Base-by-base conservation (phyloP, 352 stramenopile genomes). In the Globisporangium megalacanthum region DNA sequence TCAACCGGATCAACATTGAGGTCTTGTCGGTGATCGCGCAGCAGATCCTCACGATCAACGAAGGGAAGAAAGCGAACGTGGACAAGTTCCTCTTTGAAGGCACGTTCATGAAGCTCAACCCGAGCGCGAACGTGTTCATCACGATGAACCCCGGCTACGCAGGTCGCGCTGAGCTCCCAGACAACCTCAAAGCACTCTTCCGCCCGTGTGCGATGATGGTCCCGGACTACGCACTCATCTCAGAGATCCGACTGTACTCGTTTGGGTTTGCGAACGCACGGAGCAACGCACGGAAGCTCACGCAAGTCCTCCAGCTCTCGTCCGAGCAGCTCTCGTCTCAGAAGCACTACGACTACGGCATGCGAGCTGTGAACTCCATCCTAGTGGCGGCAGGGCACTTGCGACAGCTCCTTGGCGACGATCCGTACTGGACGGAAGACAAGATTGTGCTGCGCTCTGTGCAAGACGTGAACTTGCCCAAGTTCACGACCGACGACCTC, bases 101-200 rank as follows among this genome's bases (percentile, higher is more conserved):
- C 48, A 97, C 89, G 4, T 90, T 94, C 61, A 89, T 98, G 61
- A 94, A 94, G 61, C 70, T 98, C 9, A 97, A 97, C 41, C 66
- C 74, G 10, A 98, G 91, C 15, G 89, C 86, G 22, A 98, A 98
- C 54, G 64, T 95, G 35, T 98, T 98, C 63, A 97, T 98, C 68
- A 98, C 92, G 2, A 98, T 98, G 92, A 98, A 98, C 65, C 92
- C 92, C 6, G 92, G 95, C 4, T 99, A 99, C 58, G 95, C 96
- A 0, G 96, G 96, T 31, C 87, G 96, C 58, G 97, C 84, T 1
- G 93, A 98, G 72, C 71, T 98, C 5, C 92, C 93, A 0, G 93
- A 98, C 58, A 98, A 98, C 63, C 73, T 98, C 8, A 98, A 98
- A 66, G 92, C 94, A 15, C 68, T 98, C 6, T 98, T 98, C 64